phyloP scores from a whole-genome alignment of 1,284 basidiomycete genomes.

The Meira miltonrushii region DNA sequence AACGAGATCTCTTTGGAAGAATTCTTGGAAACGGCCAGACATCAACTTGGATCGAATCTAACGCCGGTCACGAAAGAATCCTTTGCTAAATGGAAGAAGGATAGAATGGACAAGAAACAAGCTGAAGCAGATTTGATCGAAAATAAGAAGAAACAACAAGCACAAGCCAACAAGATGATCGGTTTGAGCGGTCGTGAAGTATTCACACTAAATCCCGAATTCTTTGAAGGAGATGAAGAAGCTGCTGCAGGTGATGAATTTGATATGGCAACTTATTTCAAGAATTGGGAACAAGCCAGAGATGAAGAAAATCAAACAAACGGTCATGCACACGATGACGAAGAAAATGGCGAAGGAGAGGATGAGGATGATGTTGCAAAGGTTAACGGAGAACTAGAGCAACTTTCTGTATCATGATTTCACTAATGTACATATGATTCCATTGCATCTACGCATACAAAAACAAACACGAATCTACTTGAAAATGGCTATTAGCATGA shows the following conservation, averaged over 20 bases:
- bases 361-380: neutral
- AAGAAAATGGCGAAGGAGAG: neutral
- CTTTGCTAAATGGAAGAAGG: constrained; percentile 88
- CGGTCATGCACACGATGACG: neutral
- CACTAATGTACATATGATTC: too few relatives aligned
- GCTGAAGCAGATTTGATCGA: constrained; percentile 80
- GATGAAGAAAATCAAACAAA: neutral
- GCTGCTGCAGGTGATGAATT: constrained; percentile 62
- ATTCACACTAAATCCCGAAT: constrained; percentile 86
- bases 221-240: constrained; percentile 68
- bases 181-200: constrained; percentile 96
- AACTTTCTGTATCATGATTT: neutral
- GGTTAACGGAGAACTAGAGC: neutral
- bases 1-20: constrained; percentile 83
- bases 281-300: constrained; percentile 9
- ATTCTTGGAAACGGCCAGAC: constrained; percentile 97
- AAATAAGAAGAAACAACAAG: constrained; percentile 79
- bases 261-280: constrained; percentile 4
- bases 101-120: constrained; percentile 59
- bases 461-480: constrained; percentile 17
- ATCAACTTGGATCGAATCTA: constrained; percentile 61
- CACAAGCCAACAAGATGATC: constrained; percentile 71
- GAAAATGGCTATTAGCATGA: constrained; percentile 41
- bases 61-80: constrained; percentile 93
- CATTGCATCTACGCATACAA: neutral